Evolutionary conservation across 176 grass and related monocot species (phyloP).

Genomic region (Rhynchospora pubera): DNA sequence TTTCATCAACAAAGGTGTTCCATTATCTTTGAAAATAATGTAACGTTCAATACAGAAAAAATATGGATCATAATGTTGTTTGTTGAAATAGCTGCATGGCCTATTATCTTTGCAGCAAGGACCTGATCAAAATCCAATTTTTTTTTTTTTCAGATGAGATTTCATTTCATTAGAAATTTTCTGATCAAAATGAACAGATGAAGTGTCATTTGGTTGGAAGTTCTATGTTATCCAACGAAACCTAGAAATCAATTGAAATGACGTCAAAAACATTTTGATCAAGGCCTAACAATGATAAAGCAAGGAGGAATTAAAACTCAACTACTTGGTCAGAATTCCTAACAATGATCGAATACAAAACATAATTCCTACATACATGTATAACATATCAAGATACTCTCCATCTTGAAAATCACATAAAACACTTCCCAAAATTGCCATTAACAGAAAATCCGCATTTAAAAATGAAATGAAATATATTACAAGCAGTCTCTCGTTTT

Average conservation of each 20-base stretch:
- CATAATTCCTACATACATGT: constrained; percentile 5
- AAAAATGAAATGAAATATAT: not conserved
- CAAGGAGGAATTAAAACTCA: not conserved
- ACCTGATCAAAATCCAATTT: no score
- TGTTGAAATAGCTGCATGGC: not conserved
- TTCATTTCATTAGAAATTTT: no score
- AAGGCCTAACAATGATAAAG: not conserved
- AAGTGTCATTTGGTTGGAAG: no score
- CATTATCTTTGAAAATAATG: not conserved
- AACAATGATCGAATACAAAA: no score
- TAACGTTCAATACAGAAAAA: no score
- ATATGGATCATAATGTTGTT: no score
- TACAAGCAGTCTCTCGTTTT: not conserved
- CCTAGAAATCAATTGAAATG: no score
- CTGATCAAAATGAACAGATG: no score
- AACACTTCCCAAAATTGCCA: not conserved
- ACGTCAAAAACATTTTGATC: no score
- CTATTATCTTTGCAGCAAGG: not conserved
- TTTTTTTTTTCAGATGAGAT: no score
- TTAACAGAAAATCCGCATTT: not conserved
- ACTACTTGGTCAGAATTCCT: not conserved
- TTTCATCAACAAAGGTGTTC: not conserved
- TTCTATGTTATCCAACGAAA: no score
- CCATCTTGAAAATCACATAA: not conserved
- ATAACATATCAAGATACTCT: not conserved